Evolutionary conservation across 768 basidiomycete species (phyloP), one percentile per base, ranked within the genome.

Genomic region (Termitomyces sp.): DNA sequence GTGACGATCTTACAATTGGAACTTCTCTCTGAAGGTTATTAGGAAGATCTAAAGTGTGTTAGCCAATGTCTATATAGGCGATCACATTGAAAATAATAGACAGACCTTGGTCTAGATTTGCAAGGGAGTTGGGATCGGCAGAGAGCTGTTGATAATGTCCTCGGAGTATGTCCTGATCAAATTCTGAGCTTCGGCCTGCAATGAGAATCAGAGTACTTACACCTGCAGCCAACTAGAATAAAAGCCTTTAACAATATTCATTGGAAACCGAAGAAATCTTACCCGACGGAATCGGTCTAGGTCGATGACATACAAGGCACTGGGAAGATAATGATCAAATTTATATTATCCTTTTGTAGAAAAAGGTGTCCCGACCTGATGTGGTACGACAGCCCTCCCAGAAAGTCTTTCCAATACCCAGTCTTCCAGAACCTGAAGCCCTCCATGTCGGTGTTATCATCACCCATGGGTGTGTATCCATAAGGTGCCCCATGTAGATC

Each of bases 341-440:
- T n/a, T 7, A 32, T 10, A 35, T 3, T 14, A 27, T 43, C 19
- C 17, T 34, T 32, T 19, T 11, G 1, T 7, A 25, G 10, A 47
- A 10, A 45, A 53, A 39, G 19, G 16, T 17, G 21, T 10, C 50
- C 80, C 25, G 60, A 92, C 92, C 91, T 94, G 70, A 99, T 99
- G 66, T 98, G 97, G 73, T 99, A 98, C 11, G 93, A 90, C 54
- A 76, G 74, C 0, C 91, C 95, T 45, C 79, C 74, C 53, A 98
- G 73, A 65, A 91, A 92, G 23, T 98, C 88, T 61, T 81, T 85
- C 97, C 96, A 94, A 64, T 94, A 95, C 0, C 94, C 97, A 0
- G 86, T 89, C 74, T 98, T 98, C 97, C 97, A 99, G 76, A 99
- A 99, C 28, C 97, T 78, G 76, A 94, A 99, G 0, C 95, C 94